Evolutionary conservation across 2,329 filamentous ascomycete species (phyloP).

Genomic region (Emmonsia crescens): DNA sequence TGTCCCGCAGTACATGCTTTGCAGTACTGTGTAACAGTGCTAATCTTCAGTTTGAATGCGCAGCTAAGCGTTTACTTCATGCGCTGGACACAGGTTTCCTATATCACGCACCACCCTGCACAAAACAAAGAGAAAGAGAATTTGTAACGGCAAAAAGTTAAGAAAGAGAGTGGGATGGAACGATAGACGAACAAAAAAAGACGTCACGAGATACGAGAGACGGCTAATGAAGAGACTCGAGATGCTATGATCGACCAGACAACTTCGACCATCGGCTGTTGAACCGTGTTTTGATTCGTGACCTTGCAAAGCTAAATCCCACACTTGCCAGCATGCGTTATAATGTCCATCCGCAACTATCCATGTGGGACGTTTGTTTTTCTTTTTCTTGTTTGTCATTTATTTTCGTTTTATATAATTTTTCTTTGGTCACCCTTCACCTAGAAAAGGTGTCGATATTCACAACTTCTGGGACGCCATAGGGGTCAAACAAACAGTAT

Average conservation of each 20-base stretch:
- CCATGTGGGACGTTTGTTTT: not conserved
- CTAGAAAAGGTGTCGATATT: not conserved
- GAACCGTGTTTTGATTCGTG: not conserved
- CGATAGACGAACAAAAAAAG: not conserved
- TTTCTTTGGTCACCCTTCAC: not conserved
- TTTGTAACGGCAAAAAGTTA: not conserved
- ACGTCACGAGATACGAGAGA: not conserved
- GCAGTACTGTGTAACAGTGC: not conserved
- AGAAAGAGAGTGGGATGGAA: not conserved
- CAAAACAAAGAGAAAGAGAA: not conserved
- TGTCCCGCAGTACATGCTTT: not conserved
- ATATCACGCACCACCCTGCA: not conserved
- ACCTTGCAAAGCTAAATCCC: not conserved
- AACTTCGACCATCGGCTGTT: not conserved
- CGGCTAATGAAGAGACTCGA: slow-evolving; percentile 1
- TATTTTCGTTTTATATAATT: not conserved
- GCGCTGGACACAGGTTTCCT: not conserved
- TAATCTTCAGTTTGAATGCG: not conserved
- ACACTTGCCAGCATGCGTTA: not conserved
- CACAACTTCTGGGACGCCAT: not conserved
- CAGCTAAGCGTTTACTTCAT: not conserved
- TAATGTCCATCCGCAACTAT: not conserved
- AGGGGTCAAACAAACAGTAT: not conserved
- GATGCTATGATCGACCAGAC: not conserved
- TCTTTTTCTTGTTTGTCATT: not conserved